A percentile compares a stretch with the other conserved stretches of the same genome.
Conservation (phyloP, 116 monocot genomes). For the Zostera marina region DNA sequence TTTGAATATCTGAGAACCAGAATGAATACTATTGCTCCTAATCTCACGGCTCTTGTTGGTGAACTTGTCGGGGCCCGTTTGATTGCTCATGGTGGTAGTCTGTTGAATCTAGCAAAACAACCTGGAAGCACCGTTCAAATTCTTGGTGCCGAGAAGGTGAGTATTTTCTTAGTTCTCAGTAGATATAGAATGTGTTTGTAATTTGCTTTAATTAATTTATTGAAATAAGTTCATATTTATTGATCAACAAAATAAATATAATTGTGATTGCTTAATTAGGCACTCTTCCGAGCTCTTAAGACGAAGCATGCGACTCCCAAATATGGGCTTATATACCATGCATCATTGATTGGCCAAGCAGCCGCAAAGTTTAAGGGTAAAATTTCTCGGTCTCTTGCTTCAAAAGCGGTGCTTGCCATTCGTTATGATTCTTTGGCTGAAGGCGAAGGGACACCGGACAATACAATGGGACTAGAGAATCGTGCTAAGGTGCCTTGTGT, state of each 20-base stretch:
- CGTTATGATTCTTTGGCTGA: conserved; percentile 87
- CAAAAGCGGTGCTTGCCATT: conserved; percentile 72
- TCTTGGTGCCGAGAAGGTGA: conserved; percentile 98
- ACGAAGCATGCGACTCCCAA: conserved; percentile 80
- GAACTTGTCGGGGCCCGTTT: conserved; percentile 96
- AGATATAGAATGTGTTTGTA: not conserved
- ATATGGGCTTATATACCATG: conserved; percentile 76
- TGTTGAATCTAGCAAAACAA: conserved; percentile 88
- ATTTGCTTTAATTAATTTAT: not conserved
- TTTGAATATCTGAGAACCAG: conserved; percentile 81
- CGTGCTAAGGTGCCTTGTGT: conserved; percentile 52
- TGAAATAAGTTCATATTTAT: not conserved
- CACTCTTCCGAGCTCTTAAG: conserved; percentile 88
- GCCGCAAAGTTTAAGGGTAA: conserved; percentile 81
- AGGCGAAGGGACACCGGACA: conserved; percentile 20
- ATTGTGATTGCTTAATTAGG: conserved; percentile 20
- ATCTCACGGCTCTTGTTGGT: conserved; percentile 88
- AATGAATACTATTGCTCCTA: conserved; percentile 96
- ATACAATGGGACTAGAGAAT: conserved; percentile 68
- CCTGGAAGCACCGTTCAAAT: conserved; percentile 95
- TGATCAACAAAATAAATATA: not conserved
- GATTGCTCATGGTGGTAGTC: conserved; percentile 94
- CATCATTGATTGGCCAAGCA: conserved; percentile 72
- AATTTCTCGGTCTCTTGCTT: conserved; percentile 83
- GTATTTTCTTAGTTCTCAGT: no score